Evolutionary conservation across 2,329 filamentous ascomycete genomes (phyloP), one percentile per base, ranked within the genome.

Genomic region (Cladosporium velox): DNA sequence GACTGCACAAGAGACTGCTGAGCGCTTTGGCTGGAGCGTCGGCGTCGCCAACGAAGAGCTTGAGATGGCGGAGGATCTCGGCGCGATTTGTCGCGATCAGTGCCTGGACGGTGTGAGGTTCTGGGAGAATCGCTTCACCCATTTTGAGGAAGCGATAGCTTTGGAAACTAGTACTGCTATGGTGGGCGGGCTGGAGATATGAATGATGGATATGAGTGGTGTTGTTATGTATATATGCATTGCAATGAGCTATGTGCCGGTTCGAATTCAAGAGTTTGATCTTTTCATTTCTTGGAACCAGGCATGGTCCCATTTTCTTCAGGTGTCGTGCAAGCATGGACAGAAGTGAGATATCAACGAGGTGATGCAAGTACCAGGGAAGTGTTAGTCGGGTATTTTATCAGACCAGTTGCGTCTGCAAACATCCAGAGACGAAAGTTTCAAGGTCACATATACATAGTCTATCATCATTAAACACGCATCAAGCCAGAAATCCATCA

Each of bases 41-140:
- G 95, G 95, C 10, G 94, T 99, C 26, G 95, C 95, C 1, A 91
- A 90, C 67, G 95, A 98, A 77, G 95, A 99, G 79, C 83, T 99
- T 14, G 91, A 97, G 76, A 97, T 99, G 94, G 93, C 93, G 0
- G 95, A 99, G 78, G 94, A 98, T 77, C 88, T 86, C 65, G 95
- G 95, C 0, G 87, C 88, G 2, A 77, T 99, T 24, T 98, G 94
- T 77, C 89, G 95, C 58, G 95, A 99, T 77, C 93, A 96, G 73
- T 90, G 92, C 4, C 87, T 98, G 15, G 93, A 97, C 77, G 95
- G 95, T 0, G 82, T 96, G 57, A 90, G 90, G 73, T 99, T 96
- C 78, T 99, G 95, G 95, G 88, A 91, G 79, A 99, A 99, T 67
- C 71, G 74, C 59, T 74, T 78, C 51, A 21, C 60, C 5, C 49